Evolutionary conservation across 1,284 basidiomycete genomes (phyloP), one percentile per base, ranked within the genome.

Genomic region (Pyrrhoderma noxium): DNA sequence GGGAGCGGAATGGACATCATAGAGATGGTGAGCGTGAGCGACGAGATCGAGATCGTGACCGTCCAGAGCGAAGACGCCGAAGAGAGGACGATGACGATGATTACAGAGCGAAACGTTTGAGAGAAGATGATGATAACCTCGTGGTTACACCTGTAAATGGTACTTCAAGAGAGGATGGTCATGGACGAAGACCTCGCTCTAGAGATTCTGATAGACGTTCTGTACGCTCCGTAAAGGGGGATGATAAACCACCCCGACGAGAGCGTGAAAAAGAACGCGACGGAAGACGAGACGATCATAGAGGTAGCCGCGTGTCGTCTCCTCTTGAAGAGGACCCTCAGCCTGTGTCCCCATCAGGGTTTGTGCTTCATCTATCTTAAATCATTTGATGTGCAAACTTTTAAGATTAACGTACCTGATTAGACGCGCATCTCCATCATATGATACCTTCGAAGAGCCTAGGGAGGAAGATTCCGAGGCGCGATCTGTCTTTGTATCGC

Each of bases 401-500:
- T 37, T 37, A 9, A 11, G 35, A 37, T 16, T 37, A 37, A n/a
- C n/a, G n/a, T n/a, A n/a, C n/a, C n/a, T n/a, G n/a, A n/a, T n/a
- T n/a, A 85, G 84, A 58, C 79, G 86, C 41, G 72, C 76, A 27
- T 90, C 89, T 8, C 85, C 88, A 19, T 74, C 74, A 18, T 90
- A 90, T 61, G 85, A 87, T 43, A 70, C 40, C 11, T 80, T 83
- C 27, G 83, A 88, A 58, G 83, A 87, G 57, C 81, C 79, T 3
- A 88, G 80, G 66, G 89, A 87, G 67, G 88, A 90, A 64, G 93
- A 93, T 67, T 93, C 87, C 54, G 94, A 98, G 77, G 83, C 88
- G 64, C 89, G 96, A 67, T 97, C 95, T 60, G 90, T 98, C 59
- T 99, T 99, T 71, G 93, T 97, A 66, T 94, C 93, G 62, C 95